Percentiles rank a stretch among this genome's conserved stretches.
Conservation (phyloP, 371 early-diverging fungal species). For the Chytridium lagenaria region DNA sequence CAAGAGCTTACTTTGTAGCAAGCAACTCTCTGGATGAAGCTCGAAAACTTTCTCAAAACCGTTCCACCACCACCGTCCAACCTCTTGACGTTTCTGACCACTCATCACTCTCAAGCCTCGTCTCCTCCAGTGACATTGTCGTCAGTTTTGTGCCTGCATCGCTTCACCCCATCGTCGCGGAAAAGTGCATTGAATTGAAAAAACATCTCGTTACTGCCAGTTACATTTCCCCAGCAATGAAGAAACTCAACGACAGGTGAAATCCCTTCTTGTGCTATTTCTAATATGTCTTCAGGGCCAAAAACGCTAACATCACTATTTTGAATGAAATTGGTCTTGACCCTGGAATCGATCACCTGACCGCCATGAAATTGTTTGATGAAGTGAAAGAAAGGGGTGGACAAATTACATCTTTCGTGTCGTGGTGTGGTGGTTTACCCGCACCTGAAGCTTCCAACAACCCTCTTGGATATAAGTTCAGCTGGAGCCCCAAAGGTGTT, state of each 20-base stretch:
- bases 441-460: slow-evolving; percentile 97
- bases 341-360: slow-evolving; percentile 94
- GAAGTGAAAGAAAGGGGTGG: slow-evolving; percentile 65
- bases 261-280: slow-evolving; percentile 21
- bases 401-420: slow-evolving; percentile 77
- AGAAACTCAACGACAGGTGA: slow-evolving; percentile 78
- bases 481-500: slow-evolving; percentile 94
- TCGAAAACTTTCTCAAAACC: slow-evolving; percentile 38
- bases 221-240: slow-evolving; percentile 90
- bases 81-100: slow-evolving; percentile 75
- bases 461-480: slow-evolving; percentile 98
- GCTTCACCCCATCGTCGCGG: slow-evolving; percentile 85
- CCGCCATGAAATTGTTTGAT: slow-evolving; percentile 84
- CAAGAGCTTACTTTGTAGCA: slow-evolving; percentile 55
- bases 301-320: slow-evolving; percentile 78
- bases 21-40: slow-evolving; percentile 83
- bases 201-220: slow-evolving; percentile 90
- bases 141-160: slow-evolving; percentile 67
- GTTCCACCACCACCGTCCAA: slow-evolving; percentile 55
- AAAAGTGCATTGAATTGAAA: slow-evolving; percentile 78
- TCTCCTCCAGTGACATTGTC: slow-evolving; percentile 46
- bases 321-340: slow-evolving; percentile 95
- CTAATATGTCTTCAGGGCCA: slow-evolving; percentile 52
- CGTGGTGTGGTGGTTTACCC: slow-evolving; percentile 98
- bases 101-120: slow-evolving; percentile 40